Evolutionary conservation across 805 yeast genomes (phyloP).

Genomic region (Monosporozyma siamensis): DNA sequence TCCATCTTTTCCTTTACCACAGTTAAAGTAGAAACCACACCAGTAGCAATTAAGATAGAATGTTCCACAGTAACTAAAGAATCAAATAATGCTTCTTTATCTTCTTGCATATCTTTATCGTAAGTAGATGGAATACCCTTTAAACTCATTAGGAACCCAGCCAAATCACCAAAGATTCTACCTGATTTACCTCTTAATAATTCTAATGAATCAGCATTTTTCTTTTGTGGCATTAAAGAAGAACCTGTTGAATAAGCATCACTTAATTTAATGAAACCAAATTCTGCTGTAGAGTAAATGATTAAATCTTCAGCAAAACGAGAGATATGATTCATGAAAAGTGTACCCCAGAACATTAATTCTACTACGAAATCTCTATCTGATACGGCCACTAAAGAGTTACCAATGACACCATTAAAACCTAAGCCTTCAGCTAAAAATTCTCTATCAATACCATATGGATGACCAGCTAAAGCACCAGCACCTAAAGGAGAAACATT

Average conservation of each 20-base stretch:
- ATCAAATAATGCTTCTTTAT: constrained; percentile 97
- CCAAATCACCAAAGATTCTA: constrained; percentile 87
- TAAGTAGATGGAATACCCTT: constrained; percentile 98
- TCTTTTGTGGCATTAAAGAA: constrained; percentile 97
- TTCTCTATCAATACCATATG: constrained; percentile 97
- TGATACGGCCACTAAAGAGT: constrained; percentile 91
- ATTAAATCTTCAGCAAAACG: constrained; percentile 91
- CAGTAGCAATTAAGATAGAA: constrained; percentile 89
- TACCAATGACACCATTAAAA: constrained; percentile 81
- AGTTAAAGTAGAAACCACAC: constrained; percentile 80
- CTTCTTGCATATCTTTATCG: constrained; percentile 98
- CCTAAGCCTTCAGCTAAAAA: constrained; percentile 72
- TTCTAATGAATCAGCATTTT: constrained; percentile 94
- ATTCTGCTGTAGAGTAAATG: constrained; percentile 94
- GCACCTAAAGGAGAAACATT: constrained; percentile 90
- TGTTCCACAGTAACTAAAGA: constrained; percentile 84
- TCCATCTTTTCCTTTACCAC: constrained; percentile 72
- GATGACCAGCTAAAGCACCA: constrained; percentile 99
- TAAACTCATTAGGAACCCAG: constrained; percentile 93
- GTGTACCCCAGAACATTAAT: constrained; percentile 87
- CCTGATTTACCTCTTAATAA: constrained; percentile 95
- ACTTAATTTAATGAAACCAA: constrained; percentile 85
- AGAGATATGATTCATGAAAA: constrained; percentile 92
- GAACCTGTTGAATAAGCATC: constrained; percentile 99
- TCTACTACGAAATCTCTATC: constrained; percentile 98